phyloP scores from a whole-genome alignment of 164 flowering plant genomes.

The Chimonanthus praecox region DNA sequence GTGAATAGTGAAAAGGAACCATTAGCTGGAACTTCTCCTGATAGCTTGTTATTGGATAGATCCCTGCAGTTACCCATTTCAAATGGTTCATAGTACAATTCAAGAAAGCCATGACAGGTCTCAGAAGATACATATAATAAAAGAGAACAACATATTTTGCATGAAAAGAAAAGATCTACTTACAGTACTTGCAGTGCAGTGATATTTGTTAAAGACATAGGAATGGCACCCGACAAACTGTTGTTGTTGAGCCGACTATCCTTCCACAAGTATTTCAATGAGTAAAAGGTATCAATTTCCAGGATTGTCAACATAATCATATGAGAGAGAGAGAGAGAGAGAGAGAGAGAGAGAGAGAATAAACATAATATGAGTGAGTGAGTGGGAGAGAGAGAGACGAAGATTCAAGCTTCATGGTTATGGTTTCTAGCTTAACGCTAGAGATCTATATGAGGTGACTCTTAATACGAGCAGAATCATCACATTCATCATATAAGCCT shows the following conservation, averaged over 20 bases:
- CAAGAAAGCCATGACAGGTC: background rate
- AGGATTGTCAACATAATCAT: background rate
- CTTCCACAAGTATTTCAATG: conserved; percentile 28
- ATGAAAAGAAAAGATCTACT: conserved; percentile 19
- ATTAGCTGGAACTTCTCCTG: conserved; percentile 53
- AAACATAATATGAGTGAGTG: background rate
- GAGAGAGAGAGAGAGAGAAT: background rate
- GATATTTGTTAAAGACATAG: conserved; percentile 47
- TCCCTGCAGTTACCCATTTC: conserved; percentile 36
- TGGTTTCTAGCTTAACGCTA: no score
- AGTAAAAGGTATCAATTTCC: conserved; percentile 3
- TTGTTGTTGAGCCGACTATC: conserved; percentile 74
- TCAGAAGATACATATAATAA: background rate
- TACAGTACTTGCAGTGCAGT: conserved; percentile 56
- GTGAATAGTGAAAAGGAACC: conserved; percentile 67
- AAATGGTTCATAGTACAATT: background rate
- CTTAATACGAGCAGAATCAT: no score
- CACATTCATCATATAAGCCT: no score
- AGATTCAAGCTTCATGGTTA: background rate
- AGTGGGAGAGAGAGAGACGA: background rate
- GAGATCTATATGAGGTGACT: no score
- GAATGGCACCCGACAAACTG: conserved; percentile 50
- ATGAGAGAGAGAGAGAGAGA: background rate
- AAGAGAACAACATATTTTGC: background rate
- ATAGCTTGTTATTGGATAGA: conserved; percentile 49